Evolutionary conservation across 1,284 basidiomycete species (phyloP), one percentile per base, ranked within the genome.

Genomic region (Apiotrichum laibachii): DNA sequence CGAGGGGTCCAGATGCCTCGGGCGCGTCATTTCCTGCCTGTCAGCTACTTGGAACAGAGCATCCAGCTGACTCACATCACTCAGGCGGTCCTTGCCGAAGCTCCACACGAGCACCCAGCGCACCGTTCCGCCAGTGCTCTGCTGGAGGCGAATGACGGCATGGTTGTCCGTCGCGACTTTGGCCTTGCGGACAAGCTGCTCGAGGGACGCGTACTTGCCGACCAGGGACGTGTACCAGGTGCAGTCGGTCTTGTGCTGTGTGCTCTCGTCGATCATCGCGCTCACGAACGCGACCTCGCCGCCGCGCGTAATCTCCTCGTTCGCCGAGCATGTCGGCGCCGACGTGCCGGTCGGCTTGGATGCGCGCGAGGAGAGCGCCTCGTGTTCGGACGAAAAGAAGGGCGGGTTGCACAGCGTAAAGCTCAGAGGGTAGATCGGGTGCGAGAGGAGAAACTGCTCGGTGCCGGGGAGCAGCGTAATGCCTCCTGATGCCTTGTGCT

Each of bases 391-490:
- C 15, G 79, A 73, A 71, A 95, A 98, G 77, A 98, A 98, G 0
- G 94, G 94, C 0, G 95, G 95, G 72, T 98, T 98, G 78, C 93
- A 97, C 86, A 98, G 91, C 0, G 86, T 86, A 66, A 94, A 90
- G 59, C 56, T 21, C 22, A 52, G 50, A 9, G 50, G 50, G 13
- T 52, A 43, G 40, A 52, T 33, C 9, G 21, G 34, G 16, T 52
- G 50, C 15, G 21, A 9, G 2, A 56, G 40, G 19, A 43, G 47
- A 0, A 26, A n/a, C 34, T 19, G 34, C 44, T 54, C n/a, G 26
- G 37, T 12, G 34, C 45, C 53, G 7, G 50, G 50, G 26, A 55
- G 35, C 13, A 55, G 39, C 4, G 53, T 56, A 13, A 40, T 55
- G 26, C 44, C 46, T 18, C 26, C 22, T 13, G 35, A 11, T 8